Evolutionary conservation across 1,284 basidiomycete genomes (phyloP), one percentile per base, ranked within the genome.

Genomic region (Peniophora sp.): DNA sequence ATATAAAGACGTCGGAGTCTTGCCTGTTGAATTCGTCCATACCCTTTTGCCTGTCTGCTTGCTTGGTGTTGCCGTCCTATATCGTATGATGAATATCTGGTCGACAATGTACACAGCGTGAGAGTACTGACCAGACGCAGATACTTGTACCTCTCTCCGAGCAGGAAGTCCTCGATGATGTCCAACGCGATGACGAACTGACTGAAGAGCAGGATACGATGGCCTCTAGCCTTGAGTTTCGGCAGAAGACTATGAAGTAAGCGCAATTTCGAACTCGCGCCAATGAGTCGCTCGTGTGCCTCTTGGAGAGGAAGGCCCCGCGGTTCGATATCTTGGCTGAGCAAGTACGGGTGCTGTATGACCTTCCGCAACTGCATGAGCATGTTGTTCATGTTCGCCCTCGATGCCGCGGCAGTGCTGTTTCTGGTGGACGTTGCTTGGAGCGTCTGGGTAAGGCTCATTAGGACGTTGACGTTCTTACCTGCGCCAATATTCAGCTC

Each of bases 201-300:
- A 67, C 93, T 97, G 71, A 99, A 99, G 23, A 99, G 73, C 20
- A 99, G 74, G n/a, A 98, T 85, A 23, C 97, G 85, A 69, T 99
- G 97, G 0, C 93, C 94, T 41, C 86, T 82, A 49, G 83, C 81
- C 63, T 91, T 92, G 50, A 99, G 78, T 66, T 94, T 91, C 0
- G 91, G 90, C 36, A 99, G 74, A 46, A 98, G 70, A 47, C 73
- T 68, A 65, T 88, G 92, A 43, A 99, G 75, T 50, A 97, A 79
- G 27, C 85, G 81, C 48, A 99, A 73, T 69, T 98, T 98, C 32
- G 87, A 83, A 58, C 92, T 95, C 1, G 83, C 91, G 52, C 89
- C 85, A 44, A 93, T 83, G 36, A 97, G 69, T 56, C 86, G 87
- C 53, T 84, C 80, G 54, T 96, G 92, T 24, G 80, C 77, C 59